Evolutionary conservation across 2,329 filamentous ascomycete species (phyloP).

Genomic region (Diaporthe vaccinii): DNA sequence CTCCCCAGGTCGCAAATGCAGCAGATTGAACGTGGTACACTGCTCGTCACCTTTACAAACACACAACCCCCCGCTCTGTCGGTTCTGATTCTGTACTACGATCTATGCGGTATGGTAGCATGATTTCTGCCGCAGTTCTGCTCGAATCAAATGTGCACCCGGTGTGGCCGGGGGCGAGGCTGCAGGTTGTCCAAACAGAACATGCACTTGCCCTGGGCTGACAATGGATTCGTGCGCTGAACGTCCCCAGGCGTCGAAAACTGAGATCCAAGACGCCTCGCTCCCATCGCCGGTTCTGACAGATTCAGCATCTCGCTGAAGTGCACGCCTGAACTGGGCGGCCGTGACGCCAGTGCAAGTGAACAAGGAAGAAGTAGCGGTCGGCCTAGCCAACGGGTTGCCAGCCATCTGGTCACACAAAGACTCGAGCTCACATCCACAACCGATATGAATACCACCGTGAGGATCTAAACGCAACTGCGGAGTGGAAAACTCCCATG

Average conservation of each 20-base stretch:
- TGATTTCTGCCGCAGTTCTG: no score
- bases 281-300: no score
- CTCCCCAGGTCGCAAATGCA: background rate
- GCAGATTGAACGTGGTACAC: background rate
- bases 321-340: background rate
- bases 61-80: background rate
- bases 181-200: no score
- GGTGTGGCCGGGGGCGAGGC: no score
- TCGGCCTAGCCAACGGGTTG: background rate
- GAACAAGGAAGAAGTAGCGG: background rate
- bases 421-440: background rate
- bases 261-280: background rate
- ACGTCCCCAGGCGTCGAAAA: no score
- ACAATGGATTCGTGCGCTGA: no score
- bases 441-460: background rate
- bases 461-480: background rate
- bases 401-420: no score
- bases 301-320: background rate
- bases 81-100: background rate
- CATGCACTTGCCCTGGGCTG: no score
- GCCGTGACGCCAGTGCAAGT: background rate
- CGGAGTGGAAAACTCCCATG: background rate
- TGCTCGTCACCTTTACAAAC: background rate
- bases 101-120: no score
- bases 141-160: no score